These are phyloP conservation scores for Exophiala viscosa DNA, from an alignment of 2,329 filamentous ascomycete genomes.

Conservation along the genomic window DNA sequence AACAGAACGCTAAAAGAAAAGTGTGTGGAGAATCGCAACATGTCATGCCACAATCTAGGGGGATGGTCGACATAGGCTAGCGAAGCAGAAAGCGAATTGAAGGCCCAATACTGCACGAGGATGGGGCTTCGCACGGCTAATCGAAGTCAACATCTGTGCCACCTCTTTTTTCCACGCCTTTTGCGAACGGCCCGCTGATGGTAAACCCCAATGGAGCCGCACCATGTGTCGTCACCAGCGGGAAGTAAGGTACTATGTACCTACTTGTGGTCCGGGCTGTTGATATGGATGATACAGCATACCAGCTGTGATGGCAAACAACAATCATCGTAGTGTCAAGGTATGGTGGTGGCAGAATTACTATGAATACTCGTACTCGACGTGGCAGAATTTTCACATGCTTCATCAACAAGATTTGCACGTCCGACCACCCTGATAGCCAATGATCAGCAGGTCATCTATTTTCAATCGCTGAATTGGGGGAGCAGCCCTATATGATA, in stretches of 20 bases:
- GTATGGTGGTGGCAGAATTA: not conserved
- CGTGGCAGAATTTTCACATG: slow-evolving; percentile 3
- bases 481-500: not conserved
- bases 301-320: no score
- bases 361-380: not conserved
- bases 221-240: slow-evolving; percentile 2
- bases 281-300: no score
- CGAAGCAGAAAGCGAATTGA: not conserved
- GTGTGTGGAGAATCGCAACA: not conserved
- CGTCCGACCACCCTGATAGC: not conserved
- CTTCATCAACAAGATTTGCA: not conserved
- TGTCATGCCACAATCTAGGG: not conserved
- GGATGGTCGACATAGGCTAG: not conserved
- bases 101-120: not conserved
- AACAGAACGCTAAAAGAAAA: not conserved
- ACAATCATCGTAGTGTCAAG: no score
- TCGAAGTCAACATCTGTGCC: not conserved
- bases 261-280: not conserved
- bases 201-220: not conserved
- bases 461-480: not conserved
- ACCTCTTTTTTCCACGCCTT: not conserved
- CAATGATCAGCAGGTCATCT: not conserved
- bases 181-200: not conserved
- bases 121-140: not conserved
- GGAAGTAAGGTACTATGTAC: slow-evolving; percentile 1